Percentiles rank a stretch among this genome's conserved stretches.
Evolutionary conservation across 208 protist genomes (phyloP).

Genomic region (Tritrichomonas musculus): DNA sequence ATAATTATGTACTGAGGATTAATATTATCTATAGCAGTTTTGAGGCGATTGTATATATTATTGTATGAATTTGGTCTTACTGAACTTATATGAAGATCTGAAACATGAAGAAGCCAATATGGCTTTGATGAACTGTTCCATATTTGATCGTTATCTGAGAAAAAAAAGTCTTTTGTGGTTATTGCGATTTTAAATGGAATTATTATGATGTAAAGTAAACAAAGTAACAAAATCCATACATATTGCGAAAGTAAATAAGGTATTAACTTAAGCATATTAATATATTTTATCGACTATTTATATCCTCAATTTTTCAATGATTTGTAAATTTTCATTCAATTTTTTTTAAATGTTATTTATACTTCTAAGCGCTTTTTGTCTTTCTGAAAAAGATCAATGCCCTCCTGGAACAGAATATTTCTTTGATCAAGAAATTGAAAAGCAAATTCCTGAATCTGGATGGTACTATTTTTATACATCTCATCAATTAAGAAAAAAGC

Average conservation of each 20-base stretch:
- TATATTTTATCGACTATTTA: not conserved
- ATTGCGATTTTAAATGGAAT: no score
- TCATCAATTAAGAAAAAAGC: no score
- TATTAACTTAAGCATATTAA: not conserved
- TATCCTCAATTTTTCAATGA: not conserved
- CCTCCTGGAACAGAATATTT: no score
- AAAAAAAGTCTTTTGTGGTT: not conserved
- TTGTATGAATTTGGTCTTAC: not conserved
- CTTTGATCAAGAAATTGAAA: no score
- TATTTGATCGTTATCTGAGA: not conserved
- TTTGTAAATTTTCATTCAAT: not conserved
- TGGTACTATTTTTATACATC: no score
- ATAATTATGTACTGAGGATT: not conserved
- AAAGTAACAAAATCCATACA: not conserved
- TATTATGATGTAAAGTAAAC: not conserved
- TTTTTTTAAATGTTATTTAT: not conserved
- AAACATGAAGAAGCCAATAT: not conserved
- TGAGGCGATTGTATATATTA: not conserved
- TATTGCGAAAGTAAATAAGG: conserved; percentile 4
- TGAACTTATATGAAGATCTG: conserved; percentile 1
- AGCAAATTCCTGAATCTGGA: no score
- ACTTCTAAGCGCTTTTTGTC: no score
- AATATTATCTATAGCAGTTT: not conserved
- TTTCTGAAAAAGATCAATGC: no score
- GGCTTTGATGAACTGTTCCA: not conserved